phyloP scores from a whole-genome alignment of 2,329 filamentous ascomycete genomes.

The Gaeumannomyces tritici region DNA sequence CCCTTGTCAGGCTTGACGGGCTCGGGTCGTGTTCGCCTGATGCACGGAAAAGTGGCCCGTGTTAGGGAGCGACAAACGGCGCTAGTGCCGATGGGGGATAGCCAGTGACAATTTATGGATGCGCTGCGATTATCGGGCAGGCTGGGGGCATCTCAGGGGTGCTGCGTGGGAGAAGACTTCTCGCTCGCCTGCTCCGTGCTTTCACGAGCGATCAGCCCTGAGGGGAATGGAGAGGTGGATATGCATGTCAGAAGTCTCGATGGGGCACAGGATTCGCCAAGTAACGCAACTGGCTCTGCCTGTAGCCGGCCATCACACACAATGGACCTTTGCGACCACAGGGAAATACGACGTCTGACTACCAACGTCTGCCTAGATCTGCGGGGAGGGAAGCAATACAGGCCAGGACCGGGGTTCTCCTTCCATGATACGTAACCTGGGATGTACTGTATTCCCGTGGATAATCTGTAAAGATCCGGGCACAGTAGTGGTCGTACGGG shows the following conservation, averaged over 20 bases:
- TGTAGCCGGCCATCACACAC: background rate
- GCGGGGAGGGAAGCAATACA: too few relatives aligned
- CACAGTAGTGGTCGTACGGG: too few relatives aligned
- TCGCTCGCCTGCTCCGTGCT: background rate
- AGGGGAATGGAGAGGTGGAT: background rate
- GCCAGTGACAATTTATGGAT: background rate
- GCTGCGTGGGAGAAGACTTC: background rate
- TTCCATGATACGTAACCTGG: too few relatives aligned
- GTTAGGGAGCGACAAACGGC: background rate
- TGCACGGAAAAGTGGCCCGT: background rate
- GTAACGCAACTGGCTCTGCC: background rate
- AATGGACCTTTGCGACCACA: background rate
- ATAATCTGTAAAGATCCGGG: too few relatives aligned
- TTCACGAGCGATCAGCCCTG: background rate
- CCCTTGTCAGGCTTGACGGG: background rate
- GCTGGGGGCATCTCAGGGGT: background rate
- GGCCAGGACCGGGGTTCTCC: too few relatives aligned
- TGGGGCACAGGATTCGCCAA: background rate
- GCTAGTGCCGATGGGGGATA: background rate
- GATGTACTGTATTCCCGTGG: too few relatives aligned
- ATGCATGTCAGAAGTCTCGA: background rate
- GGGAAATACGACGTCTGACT: background rate
- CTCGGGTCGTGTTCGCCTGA: background rate
- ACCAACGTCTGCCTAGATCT: too few relatives aligned
- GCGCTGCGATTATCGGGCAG: background rate